Evolutionary conservation across 805 yeast species (phyloP), one percentile per base, ranked within the genome.

Genomic region (Metschnikowia similis): DNA sequence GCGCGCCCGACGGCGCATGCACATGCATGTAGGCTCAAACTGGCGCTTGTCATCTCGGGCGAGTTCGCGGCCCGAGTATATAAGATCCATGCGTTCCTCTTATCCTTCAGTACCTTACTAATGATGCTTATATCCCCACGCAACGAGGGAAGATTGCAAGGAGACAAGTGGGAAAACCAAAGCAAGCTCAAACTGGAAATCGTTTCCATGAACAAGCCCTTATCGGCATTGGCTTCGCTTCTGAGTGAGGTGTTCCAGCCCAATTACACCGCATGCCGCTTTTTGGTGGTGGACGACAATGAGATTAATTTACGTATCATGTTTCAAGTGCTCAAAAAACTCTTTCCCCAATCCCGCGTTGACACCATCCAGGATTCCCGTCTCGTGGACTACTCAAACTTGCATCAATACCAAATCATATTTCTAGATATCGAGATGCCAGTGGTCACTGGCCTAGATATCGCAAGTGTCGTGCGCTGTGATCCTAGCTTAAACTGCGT

Each of bases 401-500:
- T 57, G 13, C 51, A 43, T 45, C 49, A 47, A n/a, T 54, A 52
- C 34, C 45, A 53, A 17, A 56, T 67, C 31, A 61, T 71, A 7
- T 74, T 74, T 47, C 59, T 74, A 37, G 79, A 74, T 54, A 74
- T 74, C 31, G 79, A 74, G 51, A 74, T 74, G 79, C 79, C 79
- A 5, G 57, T 55, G 10, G 61, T 74, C 16, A 59, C 69, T 16
- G 79, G 79, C 10, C 59, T 70, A 6, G 73, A 72, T 17, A 61
- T 74, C 21, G 68, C 74, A n/a, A 36, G 37, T 41, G 35, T 48
- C 39, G 50, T 56, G 38, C 56, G 61, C 28, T 42, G 42, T 41
- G 32, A 42, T 41, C 31, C 49, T 2, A 29, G 42, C 10, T 47
- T 57, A 40, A 59, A 64, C 41, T 37, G 56, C 3, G 52, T 66